These are phyloP conservation scores for Cutaneotrichosporon arboriforme DNA, from an alignment of 1,284 basidiomycete species.

Conservation along the genomic window DNA sequence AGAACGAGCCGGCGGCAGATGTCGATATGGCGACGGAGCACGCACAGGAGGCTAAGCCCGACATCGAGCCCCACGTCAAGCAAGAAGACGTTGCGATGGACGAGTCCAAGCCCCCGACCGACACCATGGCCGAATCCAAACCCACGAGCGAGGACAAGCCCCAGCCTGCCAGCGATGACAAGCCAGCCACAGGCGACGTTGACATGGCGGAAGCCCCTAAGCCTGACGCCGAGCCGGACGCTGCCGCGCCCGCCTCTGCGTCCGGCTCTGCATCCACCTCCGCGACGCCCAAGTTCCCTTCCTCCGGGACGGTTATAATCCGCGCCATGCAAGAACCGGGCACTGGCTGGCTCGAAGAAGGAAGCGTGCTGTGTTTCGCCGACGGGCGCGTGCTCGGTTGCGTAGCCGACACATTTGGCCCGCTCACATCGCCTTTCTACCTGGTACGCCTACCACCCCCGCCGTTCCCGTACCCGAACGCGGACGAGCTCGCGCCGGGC, in stretches of 20 bases:
- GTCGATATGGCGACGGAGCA: neutral
- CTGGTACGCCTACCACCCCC: conserved; percentile 43
- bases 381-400: conserved; percentile 52
- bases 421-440: conserved; percentile 54
- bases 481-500: conserved; percentile 23
- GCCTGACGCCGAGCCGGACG: neutral
- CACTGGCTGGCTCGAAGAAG: conserved; percentile 51
- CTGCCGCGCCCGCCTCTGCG: too few relatives aligned
- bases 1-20: neutral
- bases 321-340: conserved; percentile 37
- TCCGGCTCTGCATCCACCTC: too few relatives aligned
- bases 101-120: neutral
- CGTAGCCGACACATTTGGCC: conserved; percentile 56
- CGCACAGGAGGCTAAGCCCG: neutral
- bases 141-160: neutral
- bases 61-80: neutral
- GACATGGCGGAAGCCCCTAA: neutral
- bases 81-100: neutral
- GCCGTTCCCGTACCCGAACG: conserved; percentile 38
- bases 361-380: conserved; percentile 51
- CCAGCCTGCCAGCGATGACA: neutral
- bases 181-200: neutral
- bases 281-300: conserved; percentile 30
- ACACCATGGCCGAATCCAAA: neutral
- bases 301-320: conserved; percentile 48